These are phyloP conservation scores for Aspergillus sp. DNA, from an alignment of 2,329 filamentous ascomycete species.

Conservation along the genomic window DNA sequence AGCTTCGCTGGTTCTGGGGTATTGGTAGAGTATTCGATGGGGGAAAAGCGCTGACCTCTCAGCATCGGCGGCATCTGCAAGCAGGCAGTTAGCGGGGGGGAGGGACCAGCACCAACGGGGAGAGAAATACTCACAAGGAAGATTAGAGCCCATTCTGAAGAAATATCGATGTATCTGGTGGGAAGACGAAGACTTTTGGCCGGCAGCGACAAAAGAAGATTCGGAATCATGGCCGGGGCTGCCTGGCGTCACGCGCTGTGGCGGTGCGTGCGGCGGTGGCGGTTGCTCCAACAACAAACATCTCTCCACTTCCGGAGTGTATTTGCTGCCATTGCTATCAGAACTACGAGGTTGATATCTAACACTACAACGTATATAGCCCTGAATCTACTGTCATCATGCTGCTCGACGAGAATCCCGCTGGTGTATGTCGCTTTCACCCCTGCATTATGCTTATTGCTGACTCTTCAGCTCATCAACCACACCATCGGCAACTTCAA, in stretches of 20 bases:
- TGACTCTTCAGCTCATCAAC: conserved; percentile 70
- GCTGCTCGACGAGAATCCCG: conserved; percentile 92
- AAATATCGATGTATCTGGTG: not conserved
- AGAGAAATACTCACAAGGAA: conserved; percentile 49
- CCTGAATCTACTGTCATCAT: conserved; percentile 58
- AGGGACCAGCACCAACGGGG: not conserved
- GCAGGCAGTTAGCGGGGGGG: not conserved
- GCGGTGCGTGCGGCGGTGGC: conserved; percentile 39
- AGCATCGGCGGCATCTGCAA: conserved; percentile 89
- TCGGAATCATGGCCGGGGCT: conserved; percentile 11
- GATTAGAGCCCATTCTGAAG: conserved; percentile 46
- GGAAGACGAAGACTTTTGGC: not conserved
- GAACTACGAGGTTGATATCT: too few relatives aligned
- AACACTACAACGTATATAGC: too few relatives aligned
- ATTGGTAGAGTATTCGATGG: conserved; percentile 10
- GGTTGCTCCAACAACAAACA: conserved; percentile 43
- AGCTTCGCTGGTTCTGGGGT: conserved; percentile 7
- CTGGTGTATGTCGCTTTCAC: conserved; percentile 61
- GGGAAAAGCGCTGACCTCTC: conserved; percentile 66
- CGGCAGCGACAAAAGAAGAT: not conserved
- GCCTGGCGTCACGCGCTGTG: conserved; percentile 36
- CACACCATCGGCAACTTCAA: conserved; percentile 96
- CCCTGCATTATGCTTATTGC: not conserved
- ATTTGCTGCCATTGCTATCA: not conserved
- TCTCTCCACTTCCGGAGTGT: conserved; percentile 23